These are phyloP conservation scores for Trypanosoma cruzi DNA, from an alignment of 208 protist genomes.

Conservation along the genomic window DNA sequence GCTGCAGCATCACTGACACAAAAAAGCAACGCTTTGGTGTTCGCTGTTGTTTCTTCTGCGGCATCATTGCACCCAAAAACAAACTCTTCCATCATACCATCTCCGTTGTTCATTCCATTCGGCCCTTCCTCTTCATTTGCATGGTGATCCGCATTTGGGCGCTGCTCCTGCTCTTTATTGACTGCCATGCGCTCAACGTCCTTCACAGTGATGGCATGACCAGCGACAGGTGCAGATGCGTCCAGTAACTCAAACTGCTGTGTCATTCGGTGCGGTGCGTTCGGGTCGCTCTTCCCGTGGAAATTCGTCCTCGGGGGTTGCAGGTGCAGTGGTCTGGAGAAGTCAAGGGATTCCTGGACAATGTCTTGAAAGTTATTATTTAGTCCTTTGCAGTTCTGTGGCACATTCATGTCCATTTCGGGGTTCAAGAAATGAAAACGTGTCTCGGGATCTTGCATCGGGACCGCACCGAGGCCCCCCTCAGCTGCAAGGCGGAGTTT, in stretches of 20 bases:
- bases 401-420: conserved; percentile 59
- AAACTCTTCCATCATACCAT: conserved; percentile 71
- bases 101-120: background rate
- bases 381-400: conserved; percentile 52
- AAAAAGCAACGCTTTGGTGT: conserved; percentile 9
- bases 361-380: conserved; percentile 78
- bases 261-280: conserved; percentile 69
- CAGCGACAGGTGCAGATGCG: conserved; percentile 57
- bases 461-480: conserved; percentile 69
- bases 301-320: conserved; percentile 49
- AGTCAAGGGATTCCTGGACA: conserved; percentile 51
- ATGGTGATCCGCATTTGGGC: conserved; percentile 12
- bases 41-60: conserved; percentile 24
- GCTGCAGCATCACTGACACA: background rate
- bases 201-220: conserved; percentile 66
- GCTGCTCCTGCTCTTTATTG: conserved; percentile 4
- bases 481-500: conserved; percentile 73
- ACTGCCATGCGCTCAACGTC: conserved; percentile 50
- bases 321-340: conserved; percentile 64
- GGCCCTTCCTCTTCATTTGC: conserved; percentile 26
- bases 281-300: conserved; percentile 61
- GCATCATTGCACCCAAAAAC: conserved; percentile 61
- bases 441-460: conserved; percentile 71
- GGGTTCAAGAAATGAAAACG: conserved; percentile 87
- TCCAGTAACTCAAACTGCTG: conserved; percentile 55